A percentile compares a stretch with the other conserved stretches of the same genome.
Evolutionary conservation across 441 rosid genomes (phyloP).

Genomic region (Adansonia rubrostipa): DNA sequence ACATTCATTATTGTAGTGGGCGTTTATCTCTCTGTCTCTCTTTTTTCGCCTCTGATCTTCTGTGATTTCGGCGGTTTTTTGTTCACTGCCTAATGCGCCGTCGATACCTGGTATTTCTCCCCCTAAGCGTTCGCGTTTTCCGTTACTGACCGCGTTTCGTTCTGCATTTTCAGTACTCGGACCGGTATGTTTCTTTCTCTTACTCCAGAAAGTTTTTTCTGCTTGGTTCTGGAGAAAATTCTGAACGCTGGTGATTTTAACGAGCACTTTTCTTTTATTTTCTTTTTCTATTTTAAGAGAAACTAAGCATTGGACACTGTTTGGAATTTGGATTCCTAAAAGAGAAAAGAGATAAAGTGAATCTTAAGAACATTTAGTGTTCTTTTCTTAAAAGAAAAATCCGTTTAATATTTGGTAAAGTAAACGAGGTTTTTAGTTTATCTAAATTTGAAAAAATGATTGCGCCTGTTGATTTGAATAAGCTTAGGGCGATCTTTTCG

Average conservation of each 20-base stretch:
- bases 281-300: neutral
- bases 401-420: conserved; percentile 10
- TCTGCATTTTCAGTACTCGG: conserved; percentile 34
- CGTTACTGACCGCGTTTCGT: conserved; percentile 22
- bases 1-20: neutral
- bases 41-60: neutral
- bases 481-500: conserved; percentile 34
- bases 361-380: neutral
- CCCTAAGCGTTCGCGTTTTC: neutral
- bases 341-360: neutral
- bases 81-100: conserved; percentile 20
- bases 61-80: conserved; percentile 7
- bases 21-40: neutral
- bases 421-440: conserved; percentile 13
- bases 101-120: conserved; percentile 36
- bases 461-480: conserved; percentile 18
- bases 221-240: conserved; percentile 19
- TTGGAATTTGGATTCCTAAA: neutral
- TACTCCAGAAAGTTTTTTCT: conserved; percentile 16
- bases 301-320: neutral
- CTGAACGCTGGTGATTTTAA: neutral
- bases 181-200: conserved; percentile 32
- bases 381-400: neutral
- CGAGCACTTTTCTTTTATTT: neutral
- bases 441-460: conserved; percentile 28